These are phyloP conservation scores for Myriosclerotinia duriaeana DNA, from an alignment of 2,329 filamentous ascomycete genomes.

Conservation along the genomic window DNA sequence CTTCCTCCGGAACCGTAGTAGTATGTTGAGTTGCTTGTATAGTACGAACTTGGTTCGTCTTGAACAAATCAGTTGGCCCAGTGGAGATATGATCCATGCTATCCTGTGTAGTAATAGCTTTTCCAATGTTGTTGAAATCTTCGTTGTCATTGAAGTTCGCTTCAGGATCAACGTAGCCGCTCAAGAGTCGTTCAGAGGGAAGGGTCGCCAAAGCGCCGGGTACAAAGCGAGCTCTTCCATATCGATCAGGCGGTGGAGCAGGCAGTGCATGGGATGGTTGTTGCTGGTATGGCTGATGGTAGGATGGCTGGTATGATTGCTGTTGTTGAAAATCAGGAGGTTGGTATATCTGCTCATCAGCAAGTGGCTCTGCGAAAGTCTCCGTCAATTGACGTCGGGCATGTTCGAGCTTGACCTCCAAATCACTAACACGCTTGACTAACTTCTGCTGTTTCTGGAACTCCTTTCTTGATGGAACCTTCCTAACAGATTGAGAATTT, in stretches of 20 bases:
- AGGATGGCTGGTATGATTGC: slow-evolving; percentile 10
- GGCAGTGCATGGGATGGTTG: slow-evolving; percentile 1
- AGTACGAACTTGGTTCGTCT: slow-evolving; percentile 2
- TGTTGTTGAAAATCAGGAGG: neutral
- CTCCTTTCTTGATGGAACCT: slow-evolving; percentile 55
- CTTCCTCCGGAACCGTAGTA: slow-evolving; percentile 3
- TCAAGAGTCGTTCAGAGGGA: slow-evolving; percentile 48
- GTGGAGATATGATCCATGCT: slow-evolving; percentile 16
- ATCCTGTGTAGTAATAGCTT: slow-evolving; percentile 21
- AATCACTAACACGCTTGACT: slow-evolving; percentile 58
- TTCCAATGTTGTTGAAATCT: slow-evolving; percentile 15
- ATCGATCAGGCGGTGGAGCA: slow-evolving; percentile 31
- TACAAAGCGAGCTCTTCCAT: slow-evolving; percentile 42
- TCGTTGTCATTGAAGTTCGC: slow-evolving; percentile 23
- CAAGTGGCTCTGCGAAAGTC: slow-evolving; percentile 44
- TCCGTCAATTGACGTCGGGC: slow-evolving; percentile 55
- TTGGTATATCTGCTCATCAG: slow-evolving; percentile 34
- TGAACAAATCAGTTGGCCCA: slow-evolving; percentile 2
- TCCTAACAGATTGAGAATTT: slow-evolving; percentile 37
- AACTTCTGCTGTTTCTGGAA: slow-evolving; percentile 57
- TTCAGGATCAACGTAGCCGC: slow-evolving; percentile 38
- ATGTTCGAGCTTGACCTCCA: slow-evolving; percentile 57
- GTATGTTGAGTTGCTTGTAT: neutral
- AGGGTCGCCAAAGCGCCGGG: slow-evolving; percentile 47
- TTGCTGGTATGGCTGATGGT: slow-evolving; percentile 22